Conservation (phyloP, 192 early-diverging fungal genomes). For the Podila epigama region DNA sequence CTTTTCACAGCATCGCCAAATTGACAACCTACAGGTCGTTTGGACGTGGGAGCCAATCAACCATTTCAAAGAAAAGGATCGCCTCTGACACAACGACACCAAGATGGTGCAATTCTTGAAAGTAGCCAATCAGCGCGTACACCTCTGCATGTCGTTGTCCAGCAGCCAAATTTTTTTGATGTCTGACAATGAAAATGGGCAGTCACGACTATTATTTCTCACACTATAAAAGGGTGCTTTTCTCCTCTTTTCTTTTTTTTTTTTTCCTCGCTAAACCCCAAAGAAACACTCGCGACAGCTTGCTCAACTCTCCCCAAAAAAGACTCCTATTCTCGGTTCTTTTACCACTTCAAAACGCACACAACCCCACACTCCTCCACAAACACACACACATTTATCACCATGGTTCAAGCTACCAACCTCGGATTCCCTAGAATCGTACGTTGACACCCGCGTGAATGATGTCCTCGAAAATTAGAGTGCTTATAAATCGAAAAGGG, state of each 20-base stretch:
- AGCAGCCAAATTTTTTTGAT: too few relatives aligned
- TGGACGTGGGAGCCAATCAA: too few relatives aligned
- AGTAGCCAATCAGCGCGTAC: too few relatives aligned
- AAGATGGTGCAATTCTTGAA: too few relatives aligned
- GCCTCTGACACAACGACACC: too few relatives aligned
- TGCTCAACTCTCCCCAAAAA: slow-evolving; percentile 24
- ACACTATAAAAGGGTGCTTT: slow-evolving; percentile 14
- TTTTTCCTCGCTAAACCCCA: slow-evolving; percentile 45
- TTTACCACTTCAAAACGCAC: slow-evolving; percentile 23
- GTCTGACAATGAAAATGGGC: too few relatives aligned
- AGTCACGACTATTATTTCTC: neutral
- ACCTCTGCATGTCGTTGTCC: too few relatives aligned
- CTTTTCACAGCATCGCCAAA: too few relatives aligned
- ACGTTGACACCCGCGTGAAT: slow-evolving; percentile 7
- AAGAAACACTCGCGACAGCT: slow-evolving; percentile 8
- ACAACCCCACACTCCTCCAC: neutral
- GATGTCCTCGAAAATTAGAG: too few relatives aligned
- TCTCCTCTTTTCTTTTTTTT: slow-evolving; percentile 10
- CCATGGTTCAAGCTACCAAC: slow-evolving; percentile 50
- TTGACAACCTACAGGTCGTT: too few relatives aligned
- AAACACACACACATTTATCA: slow-evolving; percentile 16
- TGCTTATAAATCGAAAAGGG: too few relatives aligned
- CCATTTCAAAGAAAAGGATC: too few relatives aligned
- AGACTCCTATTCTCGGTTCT: slow-evolving; percentile 48
- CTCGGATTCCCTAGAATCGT: slow-evolving; percentile 52